Conservation (phyloP, 108 stramenopile species). For the Cyclotella atomus region DNA sequence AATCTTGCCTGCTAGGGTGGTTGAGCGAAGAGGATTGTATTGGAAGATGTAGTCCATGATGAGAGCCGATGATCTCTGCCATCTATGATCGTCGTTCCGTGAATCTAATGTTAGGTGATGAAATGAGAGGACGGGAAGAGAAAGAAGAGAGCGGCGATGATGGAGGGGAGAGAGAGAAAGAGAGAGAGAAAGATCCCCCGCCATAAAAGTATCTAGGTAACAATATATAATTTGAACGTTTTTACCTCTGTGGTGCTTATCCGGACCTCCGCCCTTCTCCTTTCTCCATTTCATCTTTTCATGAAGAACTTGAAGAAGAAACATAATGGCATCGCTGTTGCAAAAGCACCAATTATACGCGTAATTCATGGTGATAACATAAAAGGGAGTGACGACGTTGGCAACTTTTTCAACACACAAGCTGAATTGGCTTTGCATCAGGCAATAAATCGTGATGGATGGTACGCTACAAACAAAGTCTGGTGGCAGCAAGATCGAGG, state of each 20-base stretch:
- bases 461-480: background rate
- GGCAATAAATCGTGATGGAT: background rate
- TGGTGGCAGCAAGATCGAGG: background rate
- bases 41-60: background rate
- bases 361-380: background rate
- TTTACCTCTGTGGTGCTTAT: too few relatives aligned
- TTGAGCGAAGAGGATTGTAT: background rate
- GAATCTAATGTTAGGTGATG: too few relatives aligned
- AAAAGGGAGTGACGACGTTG: constrained; percentile 9
- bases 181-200: too few relatives aligned
- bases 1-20: constrained; percentile 30
- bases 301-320: background rate
- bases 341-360: background rate
- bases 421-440: background rate
- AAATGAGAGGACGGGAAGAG: too few relatives aligned
- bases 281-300: too few relatives aligned
- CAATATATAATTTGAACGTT: too few relatives aligned
- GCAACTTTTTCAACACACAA: constrained; percentile 5
- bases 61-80: background rate
- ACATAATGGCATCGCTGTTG: background rate
- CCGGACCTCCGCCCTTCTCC: too few relatives aligned
- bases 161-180: too few relatives aligned
- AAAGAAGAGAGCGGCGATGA: too few relatives aligned
- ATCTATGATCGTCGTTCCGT: too few relatives aligned
- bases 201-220: too few relatives aligned